A percentile compares a stretch with the other conserved stretches of the same genome.
Evolutionary conservation across 1,284 basidiomycete species (phyloP).

Genomic region (Chondrostereum purpureum): DNA sequence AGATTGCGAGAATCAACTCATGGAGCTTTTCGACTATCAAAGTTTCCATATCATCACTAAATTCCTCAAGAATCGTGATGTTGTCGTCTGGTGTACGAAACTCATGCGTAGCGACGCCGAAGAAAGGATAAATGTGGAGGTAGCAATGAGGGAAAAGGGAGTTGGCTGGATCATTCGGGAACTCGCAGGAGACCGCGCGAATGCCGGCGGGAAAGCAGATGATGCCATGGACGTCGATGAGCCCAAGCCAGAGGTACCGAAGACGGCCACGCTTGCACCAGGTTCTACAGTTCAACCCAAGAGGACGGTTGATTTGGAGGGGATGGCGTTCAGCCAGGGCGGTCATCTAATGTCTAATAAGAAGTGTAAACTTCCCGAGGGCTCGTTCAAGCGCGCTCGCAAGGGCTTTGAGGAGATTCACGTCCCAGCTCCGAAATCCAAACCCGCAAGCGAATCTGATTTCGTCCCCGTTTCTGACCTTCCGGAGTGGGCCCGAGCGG

Average conservation of each 20-base stretch:
- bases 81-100: constrained; percentile 98
- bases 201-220: constrained; percentile 39
- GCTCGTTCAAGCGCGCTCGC: constrained; percentile 93
- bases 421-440: constrained; percentile 88
- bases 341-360: constrained; percentile 98
- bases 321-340: constrained; percentile 94
- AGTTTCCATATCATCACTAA: constrained; percentile 88
- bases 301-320: constrained; percentile 83
- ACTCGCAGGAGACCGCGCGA: constrained; percentile 69
- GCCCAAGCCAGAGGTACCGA: constrained; percentile 56
- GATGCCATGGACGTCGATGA: constrained; percentile 81
- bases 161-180: constrained; percentile 94
- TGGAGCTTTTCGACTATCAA: constrained; percentile 96
- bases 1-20: constrained; percentile 95
- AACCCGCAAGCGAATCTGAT: constrained; percentile 62
- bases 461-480: constrained; percentile 71
- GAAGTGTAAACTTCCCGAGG: constrained; percentile 95
- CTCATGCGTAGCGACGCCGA: constrained; percentile 87
- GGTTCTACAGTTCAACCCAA: constrained; percentile 87
- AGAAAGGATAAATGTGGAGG: constrained; percentile 90
- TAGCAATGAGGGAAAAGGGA: constrained; percentile 97
- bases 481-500: constrained; percentile 84
- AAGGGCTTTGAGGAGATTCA: constrained; percentile 99
- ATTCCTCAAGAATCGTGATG: constrained; percentile 93
- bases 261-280: constrained; percentile 84